These are phyloP conservation scores for Phylloporus sp. DNA, from an alignment of 768 basidiomycete genomes.

Conservation along the genomic window DNA sequence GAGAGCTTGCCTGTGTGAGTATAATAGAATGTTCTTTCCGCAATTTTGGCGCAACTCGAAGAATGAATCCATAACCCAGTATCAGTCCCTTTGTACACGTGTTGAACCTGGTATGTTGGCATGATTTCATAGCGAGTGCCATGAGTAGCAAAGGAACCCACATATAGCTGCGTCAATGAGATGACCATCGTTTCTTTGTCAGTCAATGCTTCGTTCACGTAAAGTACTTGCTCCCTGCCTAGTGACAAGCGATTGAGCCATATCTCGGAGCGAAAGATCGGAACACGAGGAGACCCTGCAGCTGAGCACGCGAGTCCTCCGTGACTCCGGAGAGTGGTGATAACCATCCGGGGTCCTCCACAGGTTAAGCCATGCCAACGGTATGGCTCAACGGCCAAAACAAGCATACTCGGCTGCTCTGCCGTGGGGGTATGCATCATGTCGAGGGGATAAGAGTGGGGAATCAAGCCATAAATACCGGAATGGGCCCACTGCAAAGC, in stretches of 20 bases:
- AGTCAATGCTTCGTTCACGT: conserved; percentile 8
- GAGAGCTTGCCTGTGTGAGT: conserved; percentile 8
- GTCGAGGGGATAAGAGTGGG: conserved; percentile 17
- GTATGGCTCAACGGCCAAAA: conserved; percentile 1
- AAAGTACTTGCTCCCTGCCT: conserved; percentile 5
- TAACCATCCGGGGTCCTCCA: conserved; percentile 3
- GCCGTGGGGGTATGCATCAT: conserved; percentile 3
- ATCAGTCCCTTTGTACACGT: conserved; percentile 17
- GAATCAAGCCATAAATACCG: conserved; percentile 4
- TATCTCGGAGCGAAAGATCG: conserved; percentile 6
- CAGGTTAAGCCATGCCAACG: not conserved
- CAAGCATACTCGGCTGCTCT: conserved; percentile 3
- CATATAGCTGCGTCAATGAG: not conserved
- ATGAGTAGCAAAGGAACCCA: not conserved
- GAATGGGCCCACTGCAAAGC: conserved; percentile 13
- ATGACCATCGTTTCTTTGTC: not conserved
- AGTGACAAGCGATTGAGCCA: conserved; percentile 5
- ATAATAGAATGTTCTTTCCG: conserved; percentile 15
- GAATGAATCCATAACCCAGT: conserved; percentile 5
- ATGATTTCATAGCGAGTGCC: conserved; percentile 11
- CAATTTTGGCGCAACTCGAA: conserved; percentile 6
- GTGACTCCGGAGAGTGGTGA: conserved; percentile 21
- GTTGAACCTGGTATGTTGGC: conserved; percentile 6
- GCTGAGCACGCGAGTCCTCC: conserved; percentile 18
- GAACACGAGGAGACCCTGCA: conserved; percentile 27